phyloP scores from a whole-genome alignment of 1,284 basidiomycete species.

The Malassezia restricta region DNA sequence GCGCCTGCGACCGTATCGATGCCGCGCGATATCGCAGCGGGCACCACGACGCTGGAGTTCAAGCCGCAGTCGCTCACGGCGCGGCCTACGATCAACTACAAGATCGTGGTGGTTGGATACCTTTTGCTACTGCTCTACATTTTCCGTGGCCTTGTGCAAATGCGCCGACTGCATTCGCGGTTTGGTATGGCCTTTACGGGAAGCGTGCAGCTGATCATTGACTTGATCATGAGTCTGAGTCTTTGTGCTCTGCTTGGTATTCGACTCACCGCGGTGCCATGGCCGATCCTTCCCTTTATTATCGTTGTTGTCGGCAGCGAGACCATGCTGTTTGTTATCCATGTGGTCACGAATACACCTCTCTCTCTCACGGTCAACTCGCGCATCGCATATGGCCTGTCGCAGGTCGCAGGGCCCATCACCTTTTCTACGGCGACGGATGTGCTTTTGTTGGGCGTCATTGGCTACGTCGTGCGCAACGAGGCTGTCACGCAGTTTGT shows the following conservation, averaged over 20 bases:
- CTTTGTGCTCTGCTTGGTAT: conserved; percentile 75
- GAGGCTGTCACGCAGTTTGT: conserved; percentile 86
- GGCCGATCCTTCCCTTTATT: conserved; percentile 77
- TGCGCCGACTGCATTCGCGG: conserved; percentile 63
- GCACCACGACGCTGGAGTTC: conserved; percentile 18
- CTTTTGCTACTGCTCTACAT: conserved; percentile 66
- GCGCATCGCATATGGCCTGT: conserved; percentile 76
- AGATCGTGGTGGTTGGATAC: conserved; percentile 68
- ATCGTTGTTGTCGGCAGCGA: conserved; percentile 91
- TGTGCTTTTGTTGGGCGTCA: conserved; percentile 64
- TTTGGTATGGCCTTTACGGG: conserved; percentile 87
- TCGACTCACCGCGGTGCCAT: conserved; percentile 73
- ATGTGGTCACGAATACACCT: conserved; percentile 77
- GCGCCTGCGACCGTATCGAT: neutral
- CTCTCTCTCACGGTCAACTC: conserved; percentile 81
- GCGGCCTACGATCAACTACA: conserved; percentile 25
- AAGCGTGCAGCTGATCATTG: conserved; percentile 74
- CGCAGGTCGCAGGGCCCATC: conserved; percentile 76
- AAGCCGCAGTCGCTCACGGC: conserved; percentile 19
- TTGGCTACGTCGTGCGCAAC: conserved; percentile 60
- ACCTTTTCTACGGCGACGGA: conserved; percentile 81
- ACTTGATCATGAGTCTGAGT: conserved; percentile 81
- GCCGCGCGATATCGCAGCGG: neutral
- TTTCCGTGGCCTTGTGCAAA: conserved; percentile 56
- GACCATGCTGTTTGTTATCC: conserved; percentile 87